Evolutionary conservation across 495 filamentous ascomycete genomes (phyloP).

Genomic region (Xylaria scruposa): DNA sequence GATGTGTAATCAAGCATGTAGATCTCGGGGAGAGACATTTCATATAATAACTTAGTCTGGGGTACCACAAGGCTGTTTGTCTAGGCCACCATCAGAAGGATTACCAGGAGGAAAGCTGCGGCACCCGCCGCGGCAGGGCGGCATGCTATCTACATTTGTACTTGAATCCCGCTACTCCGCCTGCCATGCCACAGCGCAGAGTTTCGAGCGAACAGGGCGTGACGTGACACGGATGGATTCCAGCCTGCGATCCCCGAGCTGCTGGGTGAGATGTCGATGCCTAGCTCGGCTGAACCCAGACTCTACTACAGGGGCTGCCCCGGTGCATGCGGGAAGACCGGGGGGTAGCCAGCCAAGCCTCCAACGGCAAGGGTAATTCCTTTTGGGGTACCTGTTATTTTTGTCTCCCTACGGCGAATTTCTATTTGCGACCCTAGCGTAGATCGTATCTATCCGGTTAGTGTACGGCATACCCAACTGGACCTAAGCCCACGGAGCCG

Average conservation of each 20-base stretch:
- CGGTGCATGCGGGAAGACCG: conserved; percentile 22
- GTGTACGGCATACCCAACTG: neutral
- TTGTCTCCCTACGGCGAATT: conserved; percentile 23
- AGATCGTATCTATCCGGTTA: conserved; percentile 12
- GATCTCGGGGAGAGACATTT: conserved; percentile 39
- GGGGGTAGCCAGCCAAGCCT: conserved; percentile 27
- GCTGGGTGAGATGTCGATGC: conserved; percentile 21
- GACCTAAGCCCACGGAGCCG: conserved; percentile 10
- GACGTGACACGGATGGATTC: conserved; percentile 29
- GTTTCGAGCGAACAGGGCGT: conserved; percentile 23
- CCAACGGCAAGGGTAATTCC: conserved; percentile 15
- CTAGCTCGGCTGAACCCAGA: conserved; percentile 24
- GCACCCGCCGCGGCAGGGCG: conserved; percentile 8
- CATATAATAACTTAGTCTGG: conserved; percentile 36
- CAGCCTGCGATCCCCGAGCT: conserved; percentile 5
- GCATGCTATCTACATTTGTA: conserved; percentile 19
- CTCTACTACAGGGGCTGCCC: conserved; percentile 17
- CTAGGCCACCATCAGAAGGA: conserved; percentile 4
- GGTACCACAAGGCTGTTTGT: conserved; percentile 27
- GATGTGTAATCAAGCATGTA: conserved; percentile 33
- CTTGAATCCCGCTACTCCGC: conserved; percentile 22
- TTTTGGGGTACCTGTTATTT: conserved; percentile 27
- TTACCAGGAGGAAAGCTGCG: neutral
- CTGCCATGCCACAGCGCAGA: conserved; percentile 15
- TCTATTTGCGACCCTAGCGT: conserved; percentile 23